Base-by-base conservation (phyloP, 495 filamentous ascomycete species). In the Alectoria sarmentosa region DNA sequence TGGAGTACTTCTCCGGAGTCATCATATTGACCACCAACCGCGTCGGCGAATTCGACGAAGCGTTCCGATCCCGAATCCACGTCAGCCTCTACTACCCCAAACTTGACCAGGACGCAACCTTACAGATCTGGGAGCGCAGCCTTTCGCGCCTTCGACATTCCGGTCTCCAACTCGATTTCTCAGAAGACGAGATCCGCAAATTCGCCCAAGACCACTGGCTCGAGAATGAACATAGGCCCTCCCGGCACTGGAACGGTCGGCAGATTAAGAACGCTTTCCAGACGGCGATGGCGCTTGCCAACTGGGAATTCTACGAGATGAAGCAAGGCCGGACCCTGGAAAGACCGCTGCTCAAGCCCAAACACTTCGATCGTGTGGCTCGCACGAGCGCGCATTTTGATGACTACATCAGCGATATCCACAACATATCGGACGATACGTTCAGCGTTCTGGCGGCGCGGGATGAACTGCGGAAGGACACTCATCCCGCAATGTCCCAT, bases 1-100 rank as follows among this genome's bases (percentile, higher is more conserved):
- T 86, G 0, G 83, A 86, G 63, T 86, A 82, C 68, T 86, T 83
- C 67, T 61, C 73, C 1, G 83, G 83, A 7, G 82, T 85, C 32
- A 73, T 85, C 1, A 81, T 85, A 62, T 70, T 86, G 1, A 85
- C 83, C 0, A 83, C 80, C 3, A 86, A 85, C 67, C 66, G 67
- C 21, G 71, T 77, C 15, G 74, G 74, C 23, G 69, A 61, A 6
- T 75, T 83, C 44, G 80, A 83, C 69, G 71, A 77, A 65, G 79
- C 80, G 3, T 79, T 84, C 69, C 74, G 76, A 65, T 82, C 79
- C 10, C 77, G 81, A 28, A 75, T 83, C 37, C 79, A 84, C 57
- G 67, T 83, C 14, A 46, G 36, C 49, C 58, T 69, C 13, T 61
- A 67, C 44, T 69, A 59, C 37, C 60, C 60, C 5, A 37, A 46